Base-by-base conservation (phyloP, 208 protist species). In the Leishmania gerbilli region DNA sequence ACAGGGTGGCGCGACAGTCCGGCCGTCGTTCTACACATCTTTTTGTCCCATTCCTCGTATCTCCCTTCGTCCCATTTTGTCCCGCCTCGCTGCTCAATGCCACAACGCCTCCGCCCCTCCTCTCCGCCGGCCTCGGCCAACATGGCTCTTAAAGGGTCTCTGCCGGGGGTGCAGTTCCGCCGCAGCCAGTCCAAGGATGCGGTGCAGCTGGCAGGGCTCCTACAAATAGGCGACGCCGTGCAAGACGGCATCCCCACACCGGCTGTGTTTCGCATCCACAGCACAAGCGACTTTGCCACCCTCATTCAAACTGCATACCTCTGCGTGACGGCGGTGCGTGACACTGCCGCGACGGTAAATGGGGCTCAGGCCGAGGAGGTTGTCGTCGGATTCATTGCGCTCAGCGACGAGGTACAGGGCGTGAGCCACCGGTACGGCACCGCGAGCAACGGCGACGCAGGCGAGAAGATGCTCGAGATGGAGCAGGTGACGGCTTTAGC, bases 221-320 rank as follows among this genome's bases (percentile, higher is more conserved):
- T 90, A 79, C 75, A 80, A 40, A 76, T 92, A 34, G 77, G 76
- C 24, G 82, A 91, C 47, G 80, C 86, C 31, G 74, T 81, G 21
- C 80, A 79, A 0, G 87, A 87, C 1, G 91, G 90, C 53, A 68
- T 91, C 74, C 90, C 91, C 2, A 84, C 90, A 27, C 40, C 37
- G 19, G 45, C 58, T 21, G 74, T 91, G 40, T 92, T 93, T 69
- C 77, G 79, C 68, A 81, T 92, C 71, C 56, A 74, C 58, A 84
- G 83, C 1, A 78, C 64, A 68, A 62, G 86, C 21, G 85, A 92
- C 24, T 92, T 97, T 55, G 69, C 79, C 11, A 31, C 84, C 13
- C 71, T 92, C 1, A 97, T 97, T 82, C 89, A 97, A 83, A 87
- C 87, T 1, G 89, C 91, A 27, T 85, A 92, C 49, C 76, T 95